Evolutionary conservation across 495 filamentous ascomycete genomes (phyloP).

Genomic region (Trypethelium eluteriae): DNA sequence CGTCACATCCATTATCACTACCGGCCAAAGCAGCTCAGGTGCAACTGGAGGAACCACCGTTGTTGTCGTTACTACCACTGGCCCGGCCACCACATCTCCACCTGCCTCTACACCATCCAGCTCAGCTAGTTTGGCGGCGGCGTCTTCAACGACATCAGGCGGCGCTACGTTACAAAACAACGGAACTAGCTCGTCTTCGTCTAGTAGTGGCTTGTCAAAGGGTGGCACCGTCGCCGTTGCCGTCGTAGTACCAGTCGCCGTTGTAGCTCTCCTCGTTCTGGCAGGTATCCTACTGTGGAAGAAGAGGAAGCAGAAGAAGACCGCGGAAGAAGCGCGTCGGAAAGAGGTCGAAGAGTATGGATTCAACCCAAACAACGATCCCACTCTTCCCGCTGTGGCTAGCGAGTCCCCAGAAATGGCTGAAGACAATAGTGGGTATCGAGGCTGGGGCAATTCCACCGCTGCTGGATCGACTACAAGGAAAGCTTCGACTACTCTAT

Average conservation of each 20-base stretch:
- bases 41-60: conserved; percentile 12
- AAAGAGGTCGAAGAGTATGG: conserved; percentile 96
- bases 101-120: conserved; percentile 9
- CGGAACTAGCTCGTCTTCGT: conserved; percentile 7
- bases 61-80: conserved; percentile 13
- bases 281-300: conserved; percentile 77
- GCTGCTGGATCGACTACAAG: conserved; percentile 49
- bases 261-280: conserved; percentile 73
- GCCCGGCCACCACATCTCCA: conserved; percentile 13
- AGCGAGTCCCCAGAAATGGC: conserved; percentile 38
- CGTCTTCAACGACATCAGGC: conserved; percentile 18
- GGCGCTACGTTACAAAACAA: conserved; percentile 20
- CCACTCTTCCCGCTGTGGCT: conserved; percentile 62
- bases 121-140: conserved; percentile 13
- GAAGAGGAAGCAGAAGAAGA: conserved; percentile 73
- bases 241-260: conserved; percentile 85
- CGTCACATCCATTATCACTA: conserved; percentile 33
- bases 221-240: conserved; percentile 78
- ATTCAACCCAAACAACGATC: conserved; percentile 92
- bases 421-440: conserved; percentile 68
- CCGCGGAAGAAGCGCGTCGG: conserved; percentile 74
- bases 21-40: conserved; percentile 6
- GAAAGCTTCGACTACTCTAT: conserved; percentile 82
- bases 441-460: conserved; percentile 88
- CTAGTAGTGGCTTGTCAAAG: conserved; percentile 45